Evolutionary conservation across 2,329 filamentous ascomycete genomes (phyloP).

Genomic region (Ceratocystiopsis brevicomis): DNA sequence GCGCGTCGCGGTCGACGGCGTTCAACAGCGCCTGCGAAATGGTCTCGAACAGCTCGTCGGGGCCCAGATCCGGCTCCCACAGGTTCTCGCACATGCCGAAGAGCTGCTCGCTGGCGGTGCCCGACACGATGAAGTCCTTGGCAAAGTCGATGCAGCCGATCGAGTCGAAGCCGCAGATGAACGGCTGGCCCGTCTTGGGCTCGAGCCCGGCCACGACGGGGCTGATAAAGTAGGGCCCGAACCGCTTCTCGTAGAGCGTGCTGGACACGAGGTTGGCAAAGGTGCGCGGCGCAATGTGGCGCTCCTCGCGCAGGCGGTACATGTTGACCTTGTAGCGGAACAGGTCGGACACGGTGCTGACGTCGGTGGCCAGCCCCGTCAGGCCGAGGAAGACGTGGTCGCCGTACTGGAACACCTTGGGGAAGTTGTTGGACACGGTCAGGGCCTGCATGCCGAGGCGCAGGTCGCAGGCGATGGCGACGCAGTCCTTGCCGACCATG

Average conservation of each 20-base stretch:
- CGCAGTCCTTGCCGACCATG: conserved; percentile 99
- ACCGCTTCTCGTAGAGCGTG: conserved; percentile 83
- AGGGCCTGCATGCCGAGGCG: conserved; percentile 90
- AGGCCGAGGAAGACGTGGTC: conserved; percentile 79
- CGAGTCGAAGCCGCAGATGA: conserved; percentile 97
- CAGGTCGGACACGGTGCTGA: conserved; percentile 82
- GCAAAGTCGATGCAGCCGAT: conserved; percentile 99
- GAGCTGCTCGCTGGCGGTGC: conserved; percentile 89
- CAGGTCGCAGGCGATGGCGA: conserved; percentile 97
- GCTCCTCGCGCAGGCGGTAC: conserved; percentile 97
- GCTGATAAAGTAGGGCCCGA: conserved; percentile 90
- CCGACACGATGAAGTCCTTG: conserved; percentile 97
- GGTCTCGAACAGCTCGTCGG: conserved; percentile 94
- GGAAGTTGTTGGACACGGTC: conserved; percentile 98
- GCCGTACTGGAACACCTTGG: conserved; percentile 97
- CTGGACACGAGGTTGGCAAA: conserved; percentile 90
- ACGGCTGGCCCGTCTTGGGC: conserved; percentile 80
- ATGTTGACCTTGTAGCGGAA: conserved; percentile 99
- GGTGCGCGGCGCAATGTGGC: conserved; percentile 81
- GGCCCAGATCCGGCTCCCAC: conserved; percentile 90
- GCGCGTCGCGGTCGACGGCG: conserved; percentile 86
- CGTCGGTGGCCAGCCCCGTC: conserved; percentile 90
- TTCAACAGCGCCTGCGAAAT: conserved; percentile 91
- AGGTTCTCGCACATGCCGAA: conserved; percentile 97
- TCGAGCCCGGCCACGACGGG: conserved; percentile 92